Base-by-base conservation (phyloP, 495 filamentous ascomycete genomes). In the Aspergillus coremiiformis region DNA sequence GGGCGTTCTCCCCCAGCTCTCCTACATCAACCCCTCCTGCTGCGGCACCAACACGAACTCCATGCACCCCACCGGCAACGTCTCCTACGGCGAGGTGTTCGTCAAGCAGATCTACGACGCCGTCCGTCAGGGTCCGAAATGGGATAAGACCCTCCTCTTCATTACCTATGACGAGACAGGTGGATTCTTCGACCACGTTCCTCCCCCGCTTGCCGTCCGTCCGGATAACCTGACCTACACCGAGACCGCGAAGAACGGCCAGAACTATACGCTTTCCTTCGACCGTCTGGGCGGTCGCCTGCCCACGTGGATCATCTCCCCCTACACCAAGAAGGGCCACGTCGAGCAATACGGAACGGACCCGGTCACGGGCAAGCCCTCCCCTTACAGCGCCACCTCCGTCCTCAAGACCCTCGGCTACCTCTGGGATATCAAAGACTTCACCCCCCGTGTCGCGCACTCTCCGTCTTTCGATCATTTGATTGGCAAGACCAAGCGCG, bases 11-110 rank as follows among this genome's bases (percentile, higher is more conserved):
- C 66, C 75, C 6, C 59, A 74, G 35, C 66, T 79, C 53, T 71
- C 68, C 41, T 79, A 74, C 56, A 57, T 79, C 54, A 75, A 79
- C 65, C 77, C 77, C 1, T 68, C 66, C 37, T 79, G 77, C 71
- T 79, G 77, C 56, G 66, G 66, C 17, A 47, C 56, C 12, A 62
- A 59, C 42, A 75, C 71, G 21, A 74, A 66, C 54, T 77, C 72
- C 42, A 72, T 77, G 66, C 74, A 79, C 62, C 75, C 74, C 0
- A 66, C 64, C 4, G 66, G 66, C 12, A 66, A 67, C 14, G 66
- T 78, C 64, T 71, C 67, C 23, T 62, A 69, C 33, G 77, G 75
- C 44, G 73, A 80, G 60, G 56, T 51, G 17, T 63, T 78, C 49
- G 69, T 80, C 62, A 78, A 78, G 58, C 53, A 60, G 12, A 68